Evolutionary conservation across 352 stramenopile species (phyloP), one percentile per base, ranked within the genome.

Genomic region (Phytopythium chamaehyphon): DNA sequence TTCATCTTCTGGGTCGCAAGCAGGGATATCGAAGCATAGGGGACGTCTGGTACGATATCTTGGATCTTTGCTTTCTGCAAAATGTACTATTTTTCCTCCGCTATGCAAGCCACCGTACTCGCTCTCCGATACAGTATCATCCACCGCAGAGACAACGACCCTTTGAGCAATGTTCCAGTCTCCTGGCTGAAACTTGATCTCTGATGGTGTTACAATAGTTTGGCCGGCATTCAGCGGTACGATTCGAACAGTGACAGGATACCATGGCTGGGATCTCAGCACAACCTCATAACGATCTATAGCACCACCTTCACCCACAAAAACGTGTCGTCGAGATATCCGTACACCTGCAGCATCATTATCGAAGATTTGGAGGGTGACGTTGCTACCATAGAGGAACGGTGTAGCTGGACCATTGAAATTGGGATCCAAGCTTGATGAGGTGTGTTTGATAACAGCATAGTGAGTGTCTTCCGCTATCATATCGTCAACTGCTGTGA

Each of bases 361-460:
- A 60, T 91, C 81, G 8, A 82, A 61, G 39, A 91, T 84, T 43
- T 86, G 73, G 21, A 91, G 64, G 2, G 70, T 82, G 7, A 90
- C 53, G 37, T 73, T 80, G 19, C 64, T 60, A 3, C 78, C 78
- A 15, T 77, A 74, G 15, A 89, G 52, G 45, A 91, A 91, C 15
- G 81, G 81, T 3, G 73, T 83, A 11, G 68, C 49, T 12, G 35
- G 8, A 6, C 71, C 67, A 47, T 86, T 57, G 57, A 82, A 91
- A 47, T 79, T 71, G 7, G 76, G 70, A 40, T 91, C 81, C 2
- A 40, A 44, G 49, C 78, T 90, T 1, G 40, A 23, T 1, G 59
- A 63, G 1, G 37, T 54, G 45, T 91, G 81, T 2, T 65, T 73
- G 23, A 91, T 69, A 15, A 68, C 51, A 1, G 76, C 64, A 28